Evolutionary conservation across 2,329 filamentous ascomycete species (phyloP), one percentile per base, ranked within the genome.

Genomic region (Xylaria sp.): DNA sequence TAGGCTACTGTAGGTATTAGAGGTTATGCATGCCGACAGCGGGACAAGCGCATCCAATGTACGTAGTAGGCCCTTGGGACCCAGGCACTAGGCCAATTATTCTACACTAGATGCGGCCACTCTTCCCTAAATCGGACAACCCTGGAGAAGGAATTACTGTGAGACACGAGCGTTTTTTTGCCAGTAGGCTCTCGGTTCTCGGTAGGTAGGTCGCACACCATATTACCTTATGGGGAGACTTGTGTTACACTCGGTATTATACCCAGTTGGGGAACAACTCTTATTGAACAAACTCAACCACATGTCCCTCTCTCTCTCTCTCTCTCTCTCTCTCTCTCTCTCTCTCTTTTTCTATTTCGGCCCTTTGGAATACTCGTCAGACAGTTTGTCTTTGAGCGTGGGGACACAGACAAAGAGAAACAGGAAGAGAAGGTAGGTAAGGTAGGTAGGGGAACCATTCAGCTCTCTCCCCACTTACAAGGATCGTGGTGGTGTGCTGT

Each of bases 91-190:
- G 18, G 25, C 35, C 27, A 54, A 59, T 35, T 35, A n/a, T 57
- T 44, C 42, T 35, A n/a, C 51, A 37, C 42, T 53, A 51, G 54
- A 51, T 47, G 63, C 63, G 63, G 59, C 47, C 21, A 35, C 62
- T 25, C 35, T 60, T 63, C 59, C 67, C 63, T 37, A 58, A 69
- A 61, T 59, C 37, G 64, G 68, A 67, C 21, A 37, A 55, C 47
- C 66, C 60, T 57, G 50, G 63, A 23, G 35, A 13, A 47, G 12
- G 40, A 44, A 50, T n/a, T 25, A 29, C 50, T 25, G 42, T 13
- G 42, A 58, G 32, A n/a, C 40, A 9, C n/a, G 42, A 57, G 40
- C 5, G 8, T 44, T 44, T 62, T 60, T 62, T 62, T 61, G 37
- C 23, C 12, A 53, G 9, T 27, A n/a, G n/a, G n/a, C n/a, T n/a